Evolutionary conservation across 2,329 filamentous ascomycete genomes (phyloP), one percentile per base, ranked within the genome.

Genomic region (Nannizziopsis arthrosporioides): DNA sequence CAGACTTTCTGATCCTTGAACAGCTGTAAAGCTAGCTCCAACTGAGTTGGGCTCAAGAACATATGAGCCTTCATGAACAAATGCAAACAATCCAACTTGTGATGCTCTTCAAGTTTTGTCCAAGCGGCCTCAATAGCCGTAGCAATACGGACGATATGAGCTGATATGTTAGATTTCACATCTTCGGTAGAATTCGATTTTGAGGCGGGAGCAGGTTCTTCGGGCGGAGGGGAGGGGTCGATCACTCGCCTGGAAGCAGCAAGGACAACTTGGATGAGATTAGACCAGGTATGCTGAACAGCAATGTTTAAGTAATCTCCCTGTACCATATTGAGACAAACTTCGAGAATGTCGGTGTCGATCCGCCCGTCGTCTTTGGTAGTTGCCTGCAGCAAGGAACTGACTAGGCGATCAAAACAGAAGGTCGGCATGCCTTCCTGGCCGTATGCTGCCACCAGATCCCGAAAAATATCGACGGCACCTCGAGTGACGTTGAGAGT

Each of bases 401-500:
- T 59, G 40, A 68, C 56, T 32, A 70, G 53, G 36, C 54, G 56
- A 10, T 62, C 58, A 44, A 69, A 70, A 5, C 60, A 56, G 47
- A 69, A 52, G 40, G 58, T 54, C 6, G 64, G 66, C 54, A 68
- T 64, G 11, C 61, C 62, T 53, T 61, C 59, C 45, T 67, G 64
- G 14, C 64, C 64, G 42, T 67, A 62, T 19, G 64, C 63, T 40
- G 63, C 60, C 42, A 68, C 54, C 37, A 69, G 58, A 50, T 69
- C 67, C 2, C 63, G 61, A 42, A 69, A 67, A 30, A 66, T 61
- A 50, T 68, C 63, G 7, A 69, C 58, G 3, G 65, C 59, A 17
- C 68, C 68, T 15, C 66, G 66, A 36, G 65, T 55, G 19, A 68
- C 61, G 47, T 68, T 67, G 30, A 66, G 52, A 44, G 67, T 67